Conservation (phyloP, 345 rosid species). For the Viola odorata region DNA sequence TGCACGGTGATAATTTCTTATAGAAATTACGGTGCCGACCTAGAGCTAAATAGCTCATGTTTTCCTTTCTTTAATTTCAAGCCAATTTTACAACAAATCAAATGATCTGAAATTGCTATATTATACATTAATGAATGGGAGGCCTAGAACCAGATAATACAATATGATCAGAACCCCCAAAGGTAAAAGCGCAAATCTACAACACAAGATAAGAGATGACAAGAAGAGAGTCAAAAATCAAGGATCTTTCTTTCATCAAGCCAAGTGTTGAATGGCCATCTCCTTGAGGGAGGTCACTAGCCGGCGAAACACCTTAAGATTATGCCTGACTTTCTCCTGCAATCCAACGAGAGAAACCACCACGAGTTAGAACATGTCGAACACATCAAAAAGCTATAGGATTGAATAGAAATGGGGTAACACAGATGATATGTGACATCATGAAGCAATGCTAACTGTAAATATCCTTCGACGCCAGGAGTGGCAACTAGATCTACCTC, state of each 20-base stretch:
- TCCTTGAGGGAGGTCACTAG: slow-evolving; percentile 73
- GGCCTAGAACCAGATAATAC: too few species aligned
- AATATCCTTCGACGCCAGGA: not conserved
- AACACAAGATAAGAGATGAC: not conserved
- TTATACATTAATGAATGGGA: too few species aligned
- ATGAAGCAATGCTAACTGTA: too few species aligned
- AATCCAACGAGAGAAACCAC: slow-evolving; percentile 4
- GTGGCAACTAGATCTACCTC: not conserved
- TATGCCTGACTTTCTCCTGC: slow-evolving; percentile 79
- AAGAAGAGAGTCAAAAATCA: not conserved
- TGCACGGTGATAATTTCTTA: too few species aligned
- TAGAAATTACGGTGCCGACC: too few species aligned
- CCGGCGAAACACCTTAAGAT: slow-evolving; percentile 73
- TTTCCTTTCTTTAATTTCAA: too few species aligned
- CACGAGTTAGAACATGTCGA: not conserved
- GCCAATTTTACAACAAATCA: too few species aligned
- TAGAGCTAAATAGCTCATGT: too few species aligned
- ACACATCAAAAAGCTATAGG: too few species aligned
- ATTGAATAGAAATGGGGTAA: too few species aligned
- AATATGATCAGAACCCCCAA: too few species aligned
- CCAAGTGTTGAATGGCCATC: slow-evolving; percentile 50
- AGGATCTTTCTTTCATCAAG: slow-evolving; percentile 11
- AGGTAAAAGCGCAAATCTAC: not conserved
- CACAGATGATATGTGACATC: not conserved
- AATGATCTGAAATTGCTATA: too few species aligned